Evolutionary conservation across 495 filamentous ascomycete genomes (phyloP), one percentile per base, ranked within the genome.

Genomic region (Aspergillus biplanus): DNA sequence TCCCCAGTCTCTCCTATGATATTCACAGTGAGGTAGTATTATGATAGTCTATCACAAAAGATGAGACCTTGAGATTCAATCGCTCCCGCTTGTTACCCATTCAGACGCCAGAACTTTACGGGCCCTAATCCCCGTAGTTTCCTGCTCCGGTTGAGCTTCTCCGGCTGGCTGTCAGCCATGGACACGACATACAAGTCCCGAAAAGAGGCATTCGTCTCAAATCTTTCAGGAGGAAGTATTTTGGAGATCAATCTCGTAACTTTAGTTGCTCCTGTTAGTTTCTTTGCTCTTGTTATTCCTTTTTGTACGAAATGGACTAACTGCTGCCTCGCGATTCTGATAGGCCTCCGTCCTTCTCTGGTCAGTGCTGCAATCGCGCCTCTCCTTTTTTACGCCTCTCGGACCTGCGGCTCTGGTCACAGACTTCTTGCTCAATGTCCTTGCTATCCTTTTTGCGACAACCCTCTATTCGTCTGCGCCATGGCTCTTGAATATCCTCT

Each of bases 151-250:
- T 27, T 27, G 8, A 44, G 39, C 11, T 48, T 2, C 37, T 15
- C 18, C 18, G 16, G 42, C 31, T 39, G 8, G 33, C 44, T 39
- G 7, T 54, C 47, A 74, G 48, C 21, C 6, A 87, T 87, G 86
- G 83, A 83, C 50, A 74, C 79, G 33, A 87, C 81, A 75, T 94
- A 96, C 78, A 99, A 98, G 79, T 84, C 88, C 56, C 83, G 87
- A 55, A 99, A 98, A 74, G 93, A 97, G 82, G 92, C 91, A 59
- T 97, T 96, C 70, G 95, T 99, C 67, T 97, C 94, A 18, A 90
- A 92, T 71, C 87, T 96, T 35, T 86, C 89, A n/a, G 95, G 95
- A 42, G 92, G 94, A 44, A 80, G 84, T 13, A 88, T 97, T 52
- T 71, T 78, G 33, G 95, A 99, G 70, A 94, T 99, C 78, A 93